A percentile compares a stretch with the other conserved stretches of the same genome.
phyloP scores from a whole-genome alignment of 164 flowering plant species.

The Magnolia officinalis region DNA sequence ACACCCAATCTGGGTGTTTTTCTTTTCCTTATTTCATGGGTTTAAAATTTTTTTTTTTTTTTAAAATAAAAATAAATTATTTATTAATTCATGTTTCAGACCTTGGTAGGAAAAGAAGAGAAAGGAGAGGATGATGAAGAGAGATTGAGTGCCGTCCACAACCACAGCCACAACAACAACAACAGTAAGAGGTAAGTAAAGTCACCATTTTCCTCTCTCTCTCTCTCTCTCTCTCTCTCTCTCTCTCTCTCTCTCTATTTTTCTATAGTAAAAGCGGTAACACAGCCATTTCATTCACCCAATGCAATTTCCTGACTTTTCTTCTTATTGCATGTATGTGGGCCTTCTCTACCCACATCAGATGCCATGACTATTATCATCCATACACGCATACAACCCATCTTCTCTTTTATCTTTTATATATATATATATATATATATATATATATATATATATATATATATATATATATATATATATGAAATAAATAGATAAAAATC shows the following conservation, averaged over 20 bases:
- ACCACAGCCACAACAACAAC: background rate
- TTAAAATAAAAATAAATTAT: too few relatives aligned
- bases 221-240: background rate
- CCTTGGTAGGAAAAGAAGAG: conserved; percentile 4
- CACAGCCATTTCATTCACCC: background rate
- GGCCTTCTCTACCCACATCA: background rate
- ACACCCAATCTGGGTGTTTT: background rate
- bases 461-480: too few relatives aligned
- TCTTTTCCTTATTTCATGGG: background rate
- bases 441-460: too few relatives aligned
- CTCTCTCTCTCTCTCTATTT: background rate
- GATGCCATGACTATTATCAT: conserved; percentile 2
- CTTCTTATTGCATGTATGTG: background rate
- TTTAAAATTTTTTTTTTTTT: too few relatives aligned
- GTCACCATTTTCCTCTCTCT: background rate
- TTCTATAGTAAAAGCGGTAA: background rate
- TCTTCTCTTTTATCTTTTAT: background rate
- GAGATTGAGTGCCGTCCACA: background rate
- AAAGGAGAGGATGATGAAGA: background rate
- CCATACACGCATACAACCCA: conserved; percentile 11
- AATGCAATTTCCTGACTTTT: conserved; percentile 4
- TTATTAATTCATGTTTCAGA: background rate
- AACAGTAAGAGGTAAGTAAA: background rate
- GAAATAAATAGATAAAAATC: background rate
- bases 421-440: background rate